Base-by-base conservation (phyloP, 768 basidiomycete species). In the Chalciporus pseudorubinellus region DNA sequence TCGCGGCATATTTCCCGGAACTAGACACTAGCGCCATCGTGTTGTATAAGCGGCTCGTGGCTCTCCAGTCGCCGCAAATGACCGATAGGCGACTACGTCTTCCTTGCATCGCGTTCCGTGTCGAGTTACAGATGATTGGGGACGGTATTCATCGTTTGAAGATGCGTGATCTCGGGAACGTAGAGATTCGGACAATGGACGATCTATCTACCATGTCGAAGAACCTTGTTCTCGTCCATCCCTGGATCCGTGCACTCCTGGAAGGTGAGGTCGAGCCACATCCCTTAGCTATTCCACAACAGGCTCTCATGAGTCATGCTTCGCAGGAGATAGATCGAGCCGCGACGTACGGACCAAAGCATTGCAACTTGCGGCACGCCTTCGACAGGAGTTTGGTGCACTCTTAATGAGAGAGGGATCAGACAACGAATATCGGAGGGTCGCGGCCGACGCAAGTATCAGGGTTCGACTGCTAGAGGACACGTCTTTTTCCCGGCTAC, bases 371-470 rank as follows among this genome's bases (percentile, higher is more conserved):
- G 6, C 49, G 5, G 45, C 49, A 12, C 57, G 48, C 6, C 29
- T 59, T 4, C 39, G 40, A 16, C 44, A 54, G 21, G 46, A 41
- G 4, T 59, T 58, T 4, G 57, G 57, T 20, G 51, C 51, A 6
- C 7, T 58, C 6, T 26, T 58, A 11, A 47, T 55, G 5, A 55
- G 19, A 3, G 45, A 42, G 6, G 38, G 41, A 4, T 38, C 45
- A 3, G 18, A 38, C 5, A 19, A 21, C 7, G 53, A 55, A 20
- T 57, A 58, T 19, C 53, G 29, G 44, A 49, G 51, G 31, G 39
- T 59, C 39, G 52, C 58, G 0, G 16, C 53, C 10, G 49, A 51
- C 13, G 44, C 38, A 3, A 20, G 20, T n/a, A 48, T 59, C 41
- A 51, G 6, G 0, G 59, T 56, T 12, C 58, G 26, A 11, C 19